Base-by-base conservation (phyloP, 495 filamentous ascomycete species). In the Xylaria bambusicola region DNA sequence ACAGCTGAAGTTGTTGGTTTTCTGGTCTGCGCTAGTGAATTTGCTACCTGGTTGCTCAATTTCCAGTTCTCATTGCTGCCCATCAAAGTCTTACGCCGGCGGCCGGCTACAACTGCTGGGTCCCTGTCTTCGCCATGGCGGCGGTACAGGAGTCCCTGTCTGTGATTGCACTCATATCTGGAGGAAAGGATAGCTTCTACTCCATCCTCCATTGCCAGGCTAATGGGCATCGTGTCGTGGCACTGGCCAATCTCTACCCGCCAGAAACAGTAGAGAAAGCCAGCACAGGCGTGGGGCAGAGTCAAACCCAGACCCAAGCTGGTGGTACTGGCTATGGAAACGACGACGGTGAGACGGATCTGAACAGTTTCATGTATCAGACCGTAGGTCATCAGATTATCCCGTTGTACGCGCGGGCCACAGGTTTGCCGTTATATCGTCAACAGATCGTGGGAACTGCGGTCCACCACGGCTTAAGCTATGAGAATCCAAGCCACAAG, bases 351-450 rank as follows among this genome's bases (percentile, higher is more conserved):
- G 82, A 85, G 58, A 77, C 86, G 58, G 92, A 95, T 73, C 82
- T 94, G 63, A 88, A 98, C 75, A 96, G 91, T 80, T 97, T 91
- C 85, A 98, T 98, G 94, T 98, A 97, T 80, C 94, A 98, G 77
- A 98, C 95, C 1, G 89, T 95, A 51, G 94, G 94, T 38, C 93
- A 97, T 75, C 79, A 80, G 52, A 74, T 97, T 18, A 88, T 97
- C 48, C 94, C 93, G 6, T 82, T 96, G 18, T 98, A 97, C 71
- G 84, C 86, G 58, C 64, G 81, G 29, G 91, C 90, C 2, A 85
- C 97, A 3, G 80, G 78, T 1, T 75, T 97, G 29, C 93, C 93
- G 9, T 78, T 97, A 1, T 96, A 92, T 70, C 85, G 93, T 13
- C 82, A 81, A 47, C 74, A 81, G 20, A 97, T 98, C 68, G 64